These are phyloP conservation scores for Fagopyrum homotropicum DNA, from an alignment of 148 eudicot species.

Conservation along the genomic window DNA sequence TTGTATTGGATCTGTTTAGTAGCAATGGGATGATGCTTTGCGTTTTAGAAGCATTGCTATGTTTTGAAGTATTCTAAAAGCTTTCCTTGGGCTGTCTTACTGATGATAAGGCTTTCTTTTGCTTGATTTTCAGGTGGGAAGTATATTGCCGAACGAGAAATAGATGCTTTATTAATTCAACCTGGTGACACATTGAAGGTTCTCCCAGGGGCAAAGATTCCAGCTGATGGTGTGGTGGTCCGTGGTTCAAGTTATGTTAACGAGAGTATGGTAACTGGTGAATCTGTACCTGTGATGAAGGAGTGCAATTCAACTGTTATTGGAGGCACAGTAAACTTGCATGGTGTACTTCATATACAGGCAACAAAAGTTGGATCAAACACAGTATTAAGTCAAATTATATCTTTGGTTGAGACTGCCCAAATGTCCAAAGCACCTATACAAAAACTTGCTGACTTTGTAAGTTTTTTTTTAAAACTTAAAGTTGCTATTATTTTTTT, in stretches of 20 bases:
- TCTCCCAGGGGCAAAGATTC: constrained; percentile 86
- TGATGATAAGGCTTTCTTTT: constrained; percentile 6
- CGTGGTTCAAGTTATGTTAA: constrained; percentile 95
- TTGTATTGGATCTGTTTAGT: not conserved
- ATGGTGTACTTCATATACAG: constrained; percentile 84
- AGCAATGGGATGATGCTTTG: not conserved
- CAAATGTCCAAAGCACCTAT: constrained; percentile 99
- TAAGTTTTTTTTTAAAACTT: constrained; percentile 26
- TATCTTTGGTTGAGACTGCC: constrained; percentile 87
- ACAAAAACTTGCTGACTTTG: constrained; percentile 88
- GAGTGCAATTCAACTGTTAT: constrained; percentile 60
- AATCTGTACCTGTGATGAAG: constrained; percentile 77
- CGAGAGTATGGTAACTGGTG: constrained; percentile 99
- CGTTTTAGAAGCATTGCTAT: not conserved
- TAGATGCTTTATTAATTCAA: constrained; percentile 88
- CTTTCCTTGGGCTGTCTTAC: not conserved
- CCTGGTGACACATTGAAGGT: constrained; percentile 88
- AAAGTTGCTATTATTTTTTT: not conserved
- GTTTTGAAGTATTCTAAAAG: not conserved
- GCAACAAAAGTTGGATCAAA: constrained; percentile 92
- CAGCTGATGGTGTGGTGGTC: constrained; percentile 78
- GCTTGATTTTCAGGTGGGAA: constrained; percentile 53
- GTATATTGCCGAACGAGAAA: constrained; percentile 64
- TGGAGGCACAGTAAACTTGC: constrained; percentile 94
- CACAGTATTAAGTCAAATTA: constrained; percentile 94